phyloP scores from a whole-genome alignment of 805 yeast genomes.

The Cyberlindnera xylosilytica region DNA sequence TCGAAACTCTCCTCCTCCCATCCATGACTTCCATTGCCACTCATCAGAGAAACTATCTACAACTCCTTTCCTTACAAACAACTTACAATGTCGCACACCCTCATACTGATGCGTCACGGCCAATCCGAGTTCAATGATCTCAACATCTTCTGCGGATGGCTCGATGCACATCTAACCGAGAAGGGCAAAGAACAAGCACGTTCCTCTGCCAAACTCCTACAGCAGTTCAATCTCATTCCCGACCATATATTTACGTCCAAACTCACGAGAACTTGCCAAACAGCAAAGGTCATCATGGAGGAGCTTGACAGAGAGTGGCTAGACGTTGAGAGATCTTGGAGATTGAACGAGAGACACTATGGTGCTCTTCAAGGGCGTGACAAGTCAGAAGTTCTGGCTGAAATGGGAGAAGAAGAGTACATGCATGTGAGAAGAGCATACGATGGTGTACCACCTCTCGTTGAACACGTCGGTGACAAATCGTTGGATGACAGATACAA shows the following conservation, averaged over 20 bases:
- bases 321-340: conserved; percentile 66
- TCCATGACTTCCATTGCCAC: too few relatives aligned
- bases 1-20: background rate
- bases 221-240: conserved; percentile 45
- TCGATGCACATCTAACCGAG: conserved; percentile 66
- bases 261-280: conserved; percentile 70
- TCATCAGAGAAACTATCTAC: too few relatives aligned
- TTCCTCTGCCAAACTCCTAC: conserved; percentile 58
- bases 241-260: conserved; percentile 69
- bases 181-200: conserved; percentile 68
- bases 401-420: conserved; percentile 70
- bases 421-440: conserved; percentile 79
- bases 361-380: conserved; percentile 79
- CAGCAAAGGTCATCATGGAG: conserved; percentile 63
- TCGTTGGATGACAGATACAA: conserved; percentile 34
- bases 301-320: conserved; percentile 50
- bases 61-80: too few relatives aligned
- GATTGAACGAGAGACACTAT: conserved; percentile 81
- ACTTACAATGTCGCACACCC: conserved; percentile 28
- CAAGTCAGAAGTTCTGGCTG: conserved; percentile 60
- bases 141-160: conserved; percentile 84
- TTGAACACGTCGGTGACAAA: conserved; percentile 36
- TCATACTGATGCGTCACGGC: conserved; percentile 74
- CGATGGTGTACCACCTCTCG: conserved; percentile 64
- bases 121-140: conserved; percentile 77